These are phyloP conservation scores for Chalciporus piperatoides DNA, from an alignment of 1,284 basidiomycete species.

Conservation along the genomic window DNA sequence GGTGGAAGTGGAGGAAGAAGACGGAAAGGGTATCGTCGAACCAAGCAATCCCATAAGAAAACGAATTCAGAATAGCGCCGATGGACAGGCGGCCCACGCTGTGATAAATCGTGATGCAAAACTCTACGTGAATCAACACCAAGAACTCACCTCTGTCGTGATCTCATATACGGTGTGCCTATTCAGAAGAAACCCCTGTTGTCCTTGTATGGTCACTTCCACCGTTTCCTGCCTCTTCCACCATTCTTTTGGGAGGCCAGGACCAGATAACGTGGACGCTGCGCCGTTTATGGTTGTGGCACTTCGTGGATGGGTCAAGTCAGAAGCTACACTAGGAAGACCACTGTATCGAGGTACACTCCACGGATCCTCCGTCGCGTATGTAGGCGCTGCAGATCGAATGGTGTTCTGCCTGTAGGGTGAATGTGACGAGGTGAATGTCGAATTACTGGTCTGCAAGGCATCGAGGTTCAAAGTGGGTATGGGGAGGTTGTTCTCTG, in stretches of 20 bases:
- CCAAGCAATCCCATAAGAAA: conserved; percentile 81
- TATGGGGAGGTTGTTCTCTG: conserved; percentile 68
- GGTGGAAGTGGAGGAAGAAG: conserved; percentile 87
- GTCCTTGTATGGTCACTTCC: conserved; percentile 69
- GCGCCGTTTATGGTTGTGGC: conserved; percentile 44
- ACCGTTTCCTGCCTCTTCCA: conserved; percentile 80
- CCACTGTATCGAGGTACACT: conserved; percentile 35
- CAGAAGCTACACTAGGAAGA: conserved; percentile 16
- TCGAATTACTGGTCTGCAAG: conserved; percentile 50
- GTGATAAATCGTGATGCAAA: conserved; percentile 12
- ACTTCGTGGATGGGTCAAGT: conserved; percentile 25
- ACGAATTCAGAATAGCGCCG: conserved; percentile 88
- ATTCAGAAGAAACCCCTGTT: conserved; percentile 86
- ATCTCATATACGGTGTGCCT: conserved; percentile 80
- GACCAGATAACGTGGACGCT: conserved; percentile 60
- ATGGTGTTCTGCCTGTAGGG: conserved; percentile 40
- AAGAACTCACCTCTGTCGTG: conserved; percentile 64
- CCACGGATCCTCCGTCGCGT: conserved; percentile 73
- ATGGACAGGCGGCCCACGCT: conserved; percentile 64
- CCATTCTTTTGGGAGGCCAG: conserved; percentile 73
- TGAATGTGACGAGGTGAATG: conserved; percentile 39
- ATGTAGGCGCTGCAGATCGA: conserved; percentile 42
- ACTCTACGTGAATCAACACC: not conserved
- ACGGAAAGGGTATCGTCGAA: conserved; percentile 84
- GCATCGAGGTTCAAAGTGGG: conserved; percentile 62